These are phyloP conservation scores for Diversispora epigaea DNA, from an alignment of 192 early-diverging fungal species.

Conservation along the genomic window DNA sequence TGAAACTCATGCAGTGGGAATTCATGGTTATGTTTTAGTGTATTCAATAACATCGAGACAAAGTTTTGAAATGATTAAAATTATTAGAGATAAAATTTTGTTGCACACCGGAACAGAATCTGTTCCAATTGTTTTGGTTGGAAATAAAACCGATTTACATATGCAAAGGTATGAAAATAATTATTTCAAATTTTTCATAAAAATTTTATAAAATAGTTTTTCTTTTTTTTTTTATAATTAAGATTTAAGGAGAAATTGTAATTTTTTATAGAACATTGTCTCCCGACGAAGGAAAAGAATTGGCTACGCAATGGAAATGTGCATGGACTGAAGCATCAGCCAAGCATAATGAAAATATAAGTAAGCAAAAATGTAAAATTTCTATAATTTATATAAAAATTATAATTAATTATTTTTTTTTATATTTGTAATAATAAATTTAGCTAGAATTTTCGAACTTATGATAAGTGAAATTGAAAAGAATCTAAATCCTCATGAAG, in stretches of 20 bases:
- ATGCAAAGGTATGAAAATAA: slow-evolving; percentile 48
- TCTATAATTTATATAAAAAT: neutral
- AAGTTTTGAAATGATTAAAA: slow-evolving; percentile 87
- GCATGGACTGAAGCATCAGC: slow-evolving; percentile 88
- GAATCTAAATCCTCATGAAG: slow-evolving; percentile 56
- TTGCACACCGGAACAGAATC: slow-evolving; percentile 87
- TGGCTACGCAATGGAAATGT: slow-evolving; percentile 85
- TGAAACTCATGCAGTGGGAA: slow-evolving; percentile 82
- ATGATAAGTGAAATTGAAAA: slow-evolving; percentile 85
- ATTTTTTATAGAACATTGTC: slow-evolving; percentile 64
- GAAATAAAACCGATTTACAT: slow-evolving; percentile 89
- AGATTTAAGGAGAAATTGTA: neutral
- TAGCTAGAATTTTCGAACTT: slow-evolving; percentile 75
- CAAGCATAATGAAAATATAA: slow-evolving; percentile 88
- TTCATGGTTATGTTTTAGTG: slow-evolving; percentile 93
- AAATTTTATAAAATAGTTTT: neutral
- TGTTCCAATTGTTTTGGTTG: slow-evolving; percentile 89
- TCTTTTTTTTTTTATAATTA: neutral
- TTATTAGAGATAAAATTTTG: slow-evolving; percentile 92
- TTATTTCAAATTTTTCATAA: slow-evolving; percentile 6
- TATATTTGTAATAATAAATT: slow-evolving; percentile 8
- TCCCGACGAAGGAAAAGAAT: slow-evolving; percentile 68
- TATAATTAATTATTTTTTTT: neutral
- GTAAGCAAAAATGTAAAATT: slow-evolving; percentile 39
- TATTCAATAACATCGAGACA: slow-evolving; percentile 86